Percentiles rank a stretch among this genome's conserved stretches.
Evolutionary conservation across 495 filamentous ascomycete genomes (phyloP).

Genomic region (Bacidia rubella): DNA sequence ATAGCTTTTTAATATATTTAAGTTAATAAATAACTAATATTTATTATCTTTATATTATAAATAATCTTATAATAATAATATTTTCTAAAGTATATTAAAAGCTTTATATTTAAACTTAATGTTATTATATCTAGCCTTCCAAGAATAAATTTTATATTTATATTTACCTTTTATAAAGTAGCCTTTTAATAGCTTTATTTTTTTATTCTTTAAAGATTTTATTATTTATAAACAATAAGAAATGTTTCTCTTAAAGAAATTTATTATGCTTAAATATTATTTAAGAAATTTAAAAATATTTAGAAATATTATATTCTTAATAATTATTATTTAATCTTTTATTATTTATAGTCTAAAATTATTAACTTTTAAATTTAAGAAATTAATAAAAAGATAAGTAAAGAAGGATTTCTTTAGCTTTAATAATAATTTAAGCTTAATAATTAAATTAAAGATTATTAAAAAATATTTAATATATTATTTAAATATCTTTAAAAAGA

Average conservation of each 20-base stretch:
- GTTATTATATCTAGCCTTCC: neutral
- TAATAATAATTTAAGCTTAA: neutral
- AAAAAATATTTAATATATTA: slow-evolving; percentile 3
- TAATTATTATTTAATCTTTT: neutral
- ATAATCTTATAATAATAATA: slow-evolving; percentile 1
- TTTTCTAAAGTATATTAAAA: neutral
- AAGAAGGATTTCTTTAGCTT: neutral
- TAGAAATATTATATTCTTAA: neutral
- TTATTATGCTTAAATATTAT: neutral
- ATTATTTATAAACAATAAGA: neutral
- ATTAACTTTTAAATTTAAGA: neutral
- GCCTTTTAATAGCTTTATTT: neutral
- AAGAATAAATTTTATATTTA: neutral
- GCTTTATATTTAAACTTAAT: neutral
- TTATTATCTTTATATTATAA: neutral
- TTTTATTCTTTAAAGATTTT: neutral
- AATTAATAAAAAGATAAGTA: neutral
- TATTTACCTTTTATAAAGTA: neutral
- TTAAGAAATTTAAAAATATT: neutral
- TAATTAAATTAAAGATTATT: slow-evolving; percentile 2
- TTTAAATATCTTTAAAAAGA: slow-evolving; percentile 4
- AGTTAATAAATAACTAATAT: neutral
- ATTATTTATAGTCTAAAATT: neutral
- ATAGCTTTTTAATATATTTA: slow-evolving; percentile 6
- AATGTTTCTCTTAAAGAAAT: neutral